phyloP scores from a whole-genome alignment of 148 eudicot genomes.

The Chenopodium album region DNA sequence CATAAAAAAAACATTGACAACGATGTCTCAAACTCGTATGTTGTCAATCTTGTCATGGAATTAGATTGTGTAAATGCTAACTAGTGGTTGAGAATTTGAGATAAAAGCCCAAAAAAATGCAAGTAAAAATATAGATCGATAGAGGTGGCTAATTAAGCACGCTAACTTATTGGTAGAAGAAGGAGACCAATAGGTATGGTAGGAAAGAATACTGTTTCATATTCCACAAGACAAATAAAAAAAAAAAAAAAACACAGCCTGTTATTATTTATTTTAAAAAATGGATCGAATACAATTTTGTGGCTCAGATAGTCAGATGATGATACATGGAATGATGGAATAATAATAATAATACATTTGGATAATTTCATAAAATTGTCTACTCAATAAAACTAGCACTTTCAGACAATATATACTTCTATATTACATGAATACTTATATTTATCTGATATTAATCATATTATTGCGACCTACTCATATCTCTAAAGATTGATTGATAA shows the following conservation, averaged over 20 bases:
- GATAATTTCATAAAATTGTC: constrained; percentile 5
- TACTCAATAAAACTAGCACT: constrained; percentile 8
- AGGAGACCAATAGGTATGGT: constrained; percentile 31
- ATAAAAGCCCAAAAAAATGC: too few relatives aligned
- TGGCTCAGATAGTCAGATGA: constrained; percentile 13
- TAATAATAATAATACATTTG: neutral
- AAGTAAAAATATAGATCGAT: too few relatives aligned
- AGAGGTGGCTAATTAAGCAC: neutral
- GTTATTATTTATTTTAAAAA: neutral
- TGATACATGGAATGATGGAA: neutral
- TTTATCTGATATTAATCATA: too few relatives aligned
- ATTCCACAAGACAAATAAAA: neutral
- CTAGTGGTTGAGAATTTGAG: neutral
- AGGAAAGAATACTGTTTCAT: neutral
- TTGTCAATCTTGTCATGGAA: neutral
- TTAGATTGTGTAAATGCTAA: neutral
- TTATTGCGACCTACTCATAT: constrained; percentile 22
- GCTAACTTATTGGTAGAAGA: neutral
- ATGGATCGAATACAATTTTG: constrained; percentile 2
- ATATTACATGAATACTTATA: too few relatives aligned
- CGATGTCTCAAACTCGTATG: neutral
- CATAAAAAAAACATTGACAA: neutral
- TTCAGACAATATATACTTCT: neutral
- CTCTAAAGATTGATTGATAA: constrained; percentile 11
- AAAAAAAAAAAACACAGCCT: neutral